Evolutionary conservation across 2,329 filamentous ascomycete species (phyloP).

Genomic region (Monosporascus sp.): DNA sequence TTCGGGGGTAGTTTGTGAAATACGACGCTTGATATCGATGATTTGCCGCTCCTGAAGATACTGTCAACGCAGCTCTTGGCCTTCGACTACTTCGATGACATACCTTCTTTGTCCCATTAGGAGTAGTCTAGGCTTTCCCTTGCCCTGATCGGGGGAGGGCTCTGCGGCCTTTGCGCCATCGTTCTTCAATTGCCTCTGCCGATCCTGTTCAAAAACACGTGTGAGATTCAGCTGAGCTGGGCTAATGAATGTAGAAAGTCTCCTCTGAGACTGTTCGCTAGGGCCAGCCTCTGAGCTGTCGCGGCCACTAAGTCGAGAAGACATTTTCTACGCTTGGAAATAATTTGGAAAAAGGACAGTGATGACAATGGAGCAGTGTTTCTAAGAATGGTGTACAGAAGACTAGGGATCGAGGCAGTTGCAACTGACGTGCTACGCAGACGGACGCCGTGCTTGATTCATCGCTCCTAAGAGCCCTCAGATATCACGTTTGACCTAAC

Average conservation of each 20-base stretch:
- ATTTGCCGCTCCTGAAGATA: conserved; percentile 79
- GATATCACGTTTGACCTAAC: conserved; percentile 3
- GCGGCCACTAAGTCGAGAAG: conserved; percentile 23
- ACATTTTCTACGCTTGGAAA: conserved; percentile 16
- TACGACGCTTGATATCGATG: conserved; percentile 97
- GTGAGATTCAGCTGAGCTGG: conserved; percentile 59
- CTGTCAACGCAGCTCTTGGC: conserved; percentile 9
- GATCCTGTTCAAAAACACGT: conserved; percentile 58
- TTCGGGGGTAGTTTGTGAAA: conserved; percentile 96
- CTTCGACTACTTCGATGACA: conserved; percentile 15
- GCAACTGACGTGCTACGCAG: conserved; percentile 10
- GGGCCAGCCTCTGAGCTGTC: conserved; percentile 13
- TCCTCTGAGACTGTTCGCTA: conserved; percentile 8
- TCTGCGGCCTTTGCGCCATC: conserved; percentile 42
- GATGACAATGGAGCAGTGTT: conserved; percentile 1
- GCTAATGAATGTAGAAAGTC: conserved; percentile 38
- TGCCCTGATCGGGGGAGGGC: conserved; percentile 40
- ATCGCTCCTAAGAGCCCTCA: conserved; percentile 12
- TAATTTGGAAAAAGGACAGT: not conserved
- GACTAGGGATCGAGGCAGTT: conserved; percentile 4
- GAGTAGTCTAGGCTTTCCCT: conserved; percentile 76
- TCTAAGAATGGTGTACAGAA: conserved; percentile 13
- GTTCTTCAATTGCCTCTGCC: conserved; percentile 42
- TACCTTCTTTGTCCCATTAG: conserved; percentile 96
- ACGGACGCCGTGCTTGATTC: conserved; percentile 11